These are phyloP conservation scores for Ascocoryne sarcoides DNA, from an alignment of 2,329 filamentous ascomycete genomes.

Conservation along the genomic window DNA sequence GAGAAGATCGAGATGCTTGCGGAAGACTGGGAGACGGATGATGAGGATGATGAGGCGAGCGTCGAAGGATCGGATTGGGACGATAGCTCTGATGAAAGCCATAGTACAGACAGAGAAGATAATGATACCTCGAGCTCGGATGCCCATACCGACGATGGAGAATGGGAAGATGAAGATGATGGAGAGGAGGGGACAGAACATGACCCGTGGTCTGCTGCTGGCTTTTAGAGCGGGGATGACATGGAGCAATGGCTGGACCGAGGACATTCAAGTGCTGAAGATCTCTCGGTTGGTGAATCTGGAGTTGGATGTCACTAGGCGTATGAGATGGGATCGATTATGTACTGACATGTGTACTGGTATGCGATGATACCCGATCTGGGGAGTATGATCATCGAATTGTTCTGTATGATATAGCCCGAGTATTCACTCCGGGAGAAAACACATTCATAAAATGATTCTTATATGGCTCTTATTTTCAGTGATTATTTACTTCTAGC, in stretches of 20 bases:
- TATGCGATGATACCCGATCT: too few relatives aligned
- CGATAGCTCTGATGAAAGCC: background rate
- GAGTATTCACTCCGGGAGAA: too few relatives aligned
- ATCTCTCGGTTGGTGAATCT: too few relatives aligned
- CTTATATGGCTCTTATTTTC: too few relatives aligned
- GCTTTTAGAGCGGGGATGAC: background rate
- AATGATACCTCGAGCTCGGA: background rate
- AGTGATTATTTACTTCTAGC: too few relatives aligned
- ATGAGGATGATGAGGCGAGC: background rate
- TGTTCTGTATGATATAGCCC: too few relatives aligned
- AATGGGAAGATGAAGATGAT: background rate
- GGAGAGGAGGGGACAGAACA: background rate
- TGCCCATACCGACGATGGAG: background rate
- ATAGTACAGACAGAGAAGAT: too few relatives aligned
- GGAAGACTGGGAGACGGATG: conserved; percentile 2
- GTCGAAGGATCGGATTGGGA: background rate
- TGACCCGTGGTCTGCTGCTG: background rate
- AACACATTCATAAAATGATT: too few relatives aligned
- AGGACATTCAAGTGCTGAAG: background rate
- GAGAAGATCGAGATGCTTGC: background rate
- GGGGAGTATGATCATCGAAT: too few relatives aligned
- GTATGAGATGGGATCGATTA: too few relatives aligned
- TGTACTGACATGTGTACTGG: too few relatives aligned
- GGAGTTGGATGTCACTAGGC: too few relatives aligned
- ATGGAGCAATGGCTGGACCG: background rate